Conservation (phyloP, 1,284 basidiomycete species). For the Athelia sp. region DNA sequence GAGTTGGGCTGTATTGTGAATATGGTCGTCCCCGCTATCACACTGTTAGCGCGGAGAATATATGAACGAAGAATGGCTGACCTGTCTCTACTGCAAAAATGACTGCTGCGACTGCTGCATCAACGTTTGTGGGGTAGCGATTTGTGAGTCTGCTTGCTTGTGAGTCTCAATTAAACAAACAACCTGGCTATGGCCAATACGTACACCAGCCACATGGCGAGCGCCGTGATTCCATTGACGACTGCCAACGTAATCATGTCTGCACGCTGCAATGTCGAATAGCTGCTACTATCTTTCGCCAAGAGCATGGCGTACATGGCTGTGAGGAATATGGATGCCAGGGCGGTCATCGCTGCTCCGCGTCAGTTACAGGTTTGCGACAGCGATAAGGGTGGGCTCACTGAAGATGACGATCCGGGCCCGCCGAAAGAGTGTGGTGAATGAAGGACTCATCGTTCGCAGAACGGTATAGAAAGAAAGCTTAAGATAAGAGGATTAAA, state of each 20-base stretch:
- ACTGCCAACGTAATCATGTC: constrained; percentile 31
- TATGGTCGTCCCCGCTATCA: background rate
- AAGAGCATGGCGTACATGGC: background rate
- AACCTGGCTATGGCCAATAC: constrained; percentile 6
- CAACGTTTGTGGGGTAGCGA: constrained; percentile 36
- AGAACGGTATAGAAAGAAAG: background rate
- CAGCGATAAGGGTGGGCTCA: background rate
- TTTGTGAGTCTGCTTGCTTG: constrained; percentile 37
- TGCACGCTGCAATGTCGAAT: constrained; percentile 22
- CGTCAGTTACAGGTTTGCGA: constrained; percentile 1
- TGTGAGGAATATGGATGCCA: constrained; percentile 2
- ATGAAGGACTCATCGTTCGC: background rate
- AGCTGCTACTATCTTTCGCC: background rate
- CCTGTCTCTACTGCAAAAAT: background rate
- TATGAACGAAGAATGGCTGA: too few species aligned
- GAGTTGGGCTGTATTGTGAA: constrained; percentile 3
- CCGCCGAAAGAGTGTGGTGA: background rate
- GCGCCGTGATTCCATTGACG: constrained; percentile 31
- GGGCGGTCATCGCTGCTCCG: background rate
- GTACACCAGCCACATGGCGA: constrained; percentile 46
- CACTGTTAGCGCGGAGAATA: too few species aligned
- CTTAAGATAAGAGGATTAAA: background rate
- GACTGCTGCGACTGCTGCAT: constrained; percentile 29
- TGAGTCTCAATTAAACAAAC: background rate
- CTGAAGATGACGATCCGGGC: background rate